These are phyloP conservation scores for Dryadomyces quercivorus DNA, from an alignment of 2,329 filamentous ascomycete genomes.

Conservation along the genomic window DNA sequence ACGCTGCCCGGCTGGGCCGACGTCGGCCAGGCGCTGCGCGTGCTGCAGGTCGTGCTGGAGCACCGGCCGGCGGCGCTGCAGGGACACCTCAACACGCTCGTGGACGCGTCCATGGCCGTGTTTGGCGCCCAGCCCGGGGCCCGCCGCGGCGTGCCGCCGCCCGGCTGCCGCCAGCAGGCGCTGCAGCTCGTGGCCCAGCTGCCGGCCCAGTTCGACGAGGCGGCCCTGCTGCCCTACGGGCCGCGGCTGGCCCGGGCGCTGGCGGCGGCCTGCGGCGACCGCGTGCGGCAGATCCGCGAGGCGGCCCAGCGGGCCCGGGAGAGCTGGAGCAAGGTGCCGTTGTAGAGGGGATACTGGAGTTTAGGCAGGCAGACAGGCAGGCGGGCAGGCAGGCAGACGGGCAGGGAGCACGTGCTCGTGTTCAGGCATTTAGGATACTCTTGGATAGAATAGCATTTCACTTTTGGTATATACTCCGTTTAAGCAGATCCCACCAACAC, in stretches of 20 bases:
- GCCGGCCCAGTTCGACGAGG: slow-evolving; percentile 34
- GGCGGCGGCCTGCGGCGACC: slow-evolving; percentile 38
- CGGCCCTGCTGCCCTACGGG: slow-evolving; percentile 30
- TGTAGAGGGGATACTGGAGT: neutral
- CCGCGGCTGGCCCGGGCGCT: slow-evolving; percentile 33
- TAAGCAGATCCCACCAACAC: no score
- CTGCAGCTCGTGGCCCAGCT: slow-evolving; percentile 35
- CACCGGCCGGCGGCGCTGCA: slow-evolving; percentile 32
- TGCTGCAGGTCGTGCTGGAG: slow-evolving; percentile 35
- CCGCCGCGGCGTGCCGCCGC: neutral
- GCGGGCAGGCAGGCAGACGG: no score
- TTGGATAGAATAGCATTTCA: no score
- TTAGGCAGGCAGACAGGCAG: no score
- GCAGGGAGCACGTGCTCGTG: no score
- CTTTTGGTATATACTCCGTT: no score
- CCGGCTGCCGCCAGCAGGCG: slow-evolving; percentile 30
- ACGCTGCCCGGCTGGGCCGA: slow-evolving; percentile 29
- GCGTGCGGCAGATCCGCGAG: slow-evolving; percentile 38
- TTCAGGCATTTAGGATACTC: no score
- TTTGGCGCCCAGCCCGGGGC: no score
- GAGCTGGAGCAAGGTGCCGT: slow-evolving; percentile 30
- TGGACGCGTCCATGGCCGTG: slow-evolving; percentile 28
- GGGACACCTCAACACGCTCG: slow-evolving; percentile 35
- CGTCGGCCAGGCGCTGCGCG: slow-evolving; percentile 32
- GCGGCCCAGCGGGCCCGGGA: slow-evolving; percentile 35